Evolutionary conservation across 2,329 filamentous ascomycete species (phyloP).

Genomic region (Furcasterigmium furcatum): DNA sequence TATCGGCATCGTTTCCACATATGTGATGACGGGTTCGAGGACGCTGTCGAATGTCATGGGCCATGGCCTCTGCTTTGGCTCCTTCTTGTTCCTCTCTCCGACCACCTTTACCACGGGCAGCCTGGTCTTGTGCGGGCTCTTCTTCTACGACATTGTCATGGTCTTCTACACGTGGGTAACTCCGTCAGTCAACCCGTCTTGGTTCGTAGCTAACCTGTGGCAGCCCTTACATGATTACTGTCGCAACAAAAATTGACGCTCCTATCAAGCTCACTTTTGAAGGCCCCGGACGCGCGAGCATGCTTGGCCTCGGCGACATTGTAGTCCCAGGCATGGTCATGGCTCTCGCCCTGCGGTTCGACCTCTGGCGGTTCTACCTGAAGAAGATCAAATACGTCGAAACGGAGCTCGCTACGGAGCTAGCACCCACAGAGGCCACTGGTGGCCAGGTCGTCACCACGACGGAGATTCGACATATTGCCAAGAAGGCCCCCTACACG

Average conservation of each 20-base stretch:
- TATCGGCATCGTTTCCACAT: constrained; percentile 52
- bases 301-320: constrained; percentile 93
- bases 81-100: constrained; percentile 80
- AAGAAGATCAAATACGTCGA: constrained; percentile 53
- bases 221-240: constrained; percentile 78
- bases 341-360: constrained; percentile 83
- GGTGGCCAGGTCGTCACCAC: constrained; percentile 29
- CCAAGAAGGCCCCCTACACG: constrained; percentile 40
- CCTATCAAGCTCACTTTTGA: constrained; percentile 87
- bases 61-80: constrained; percentile 81
- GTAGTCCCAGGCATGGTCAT: constrained; percentile 91
- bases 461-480: constrained; percentile 36
- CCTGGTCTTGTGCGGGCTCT: constrained; percentile 73
- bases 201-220: neutral
- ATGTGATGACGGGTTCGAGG: constrained; percentile 60
- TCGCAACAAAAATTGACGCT: constrained; percentile 85
- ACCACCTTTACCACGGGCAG: constrained; percentile 83
- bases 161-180: constrained; percentile 73
- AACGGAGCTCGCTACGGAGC: constrained; percentile 28
- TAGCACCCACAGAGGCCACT: constrained; percentile 17
- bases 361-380: constrained; percentile 81
- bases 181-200: neutral
- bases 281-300: constrained; percentile 64
- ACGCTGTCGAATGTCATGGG: constrained; percentile 81
- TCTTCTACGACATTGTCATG: constrained; percentile 94